These are phyloP conservation scores for Dactylellina leptospora DNA, from an alignment of 2,329 filamentous ascomycete species.

Conservation along the genomic window DNA sequence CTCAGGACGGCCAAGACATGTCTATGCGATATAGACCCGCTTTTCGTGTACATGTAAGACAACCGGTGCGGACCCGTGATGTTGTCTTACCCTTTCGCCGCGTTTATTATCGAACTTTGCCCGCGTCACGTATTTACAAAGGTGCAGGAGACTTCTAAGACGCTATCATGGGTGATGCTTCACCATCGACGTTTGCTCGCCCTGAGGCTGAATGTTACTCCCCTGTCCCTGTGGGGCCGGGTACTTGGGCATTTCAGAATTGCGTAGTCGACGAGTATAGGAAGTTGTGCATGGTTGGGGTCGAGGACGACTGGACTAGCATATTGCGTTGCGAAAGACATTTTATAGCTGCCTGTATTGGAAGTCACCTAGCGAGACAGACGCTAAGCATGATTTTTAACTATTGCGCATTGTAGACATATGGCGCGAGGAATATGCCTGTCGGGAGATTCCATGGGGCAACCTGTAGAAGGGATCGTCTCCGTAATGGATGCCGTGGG, in stretches of 20 bases:
- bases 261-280: conserved; percentile 7
- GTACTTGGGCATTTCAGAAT: neutral
- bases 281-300: neutral
- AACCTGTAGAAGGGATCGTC: too few species aligned
- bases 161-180: conserved; percentile 3
- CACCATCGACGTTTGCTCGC: neutral
- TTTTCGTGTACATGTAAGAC: too few species aligned
- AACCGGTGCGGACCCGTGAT: too few species aligned
- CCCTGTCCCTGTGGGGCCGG: neutral
- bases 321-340: conserved; percentile 4
- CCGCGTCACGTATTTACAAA: too few species aligned
- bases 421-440: too few species aligned
- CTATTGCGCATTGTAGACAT: neutral
- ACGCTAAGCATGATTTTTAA: neutral
- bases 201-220: neutral
- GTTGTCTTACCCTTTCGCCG: too few species aligned
- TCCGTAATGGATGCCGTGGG: too few species aligned
- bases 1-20: too few species aligned
- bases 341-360: conserved; percentile 14
- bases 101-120: too few species aligned
- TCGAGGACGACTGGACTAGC: conserved; percentile 17
- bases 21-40: too few species aligned
- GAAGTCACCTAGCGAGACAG: conserved; percentile 18
- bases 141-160: conserved; percentile 13
- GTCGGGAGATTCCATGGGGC: too few species aligned